Evolutionary conservation across 2,329 filamentous ascomycete species (phyloP).

Genomic region (Colletotrichum gigasporum): DNA sequence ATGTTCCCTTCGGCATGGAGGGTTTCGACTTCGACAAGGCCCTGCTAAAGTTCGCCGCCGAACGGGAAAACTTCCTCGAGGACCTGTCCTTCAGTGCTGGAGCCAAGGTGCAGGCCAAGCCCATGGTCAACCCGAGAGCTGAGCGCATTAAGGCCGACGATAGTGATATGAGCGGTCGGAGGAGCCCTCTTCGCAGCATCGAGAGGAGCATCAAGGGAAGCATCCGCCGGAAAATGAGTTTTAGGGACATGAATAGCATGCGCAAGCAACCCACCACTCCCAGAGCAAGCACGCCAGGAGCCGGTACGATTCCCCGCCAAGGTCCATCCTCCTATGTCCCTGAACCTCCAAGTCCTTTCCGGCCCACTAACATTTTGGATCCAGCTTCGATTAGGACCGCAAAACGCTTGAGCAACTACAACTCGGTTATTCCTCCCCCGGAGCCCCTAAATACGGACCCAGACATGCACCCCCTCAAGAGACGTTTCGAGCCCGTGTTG

Average conservation of each 20-base stretch:
- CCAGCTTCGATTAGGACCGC: constrained; percentile 77
- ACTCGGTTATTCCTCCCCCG: constrained; percentile 94
- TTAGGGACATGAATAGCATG: constrained; percentile 93
- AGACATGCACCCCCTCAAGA: constrained; percentile 94
- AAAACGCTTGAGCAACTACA: constrained; percentile 94
- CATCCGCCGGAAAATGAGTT: constrained; percentile 90
- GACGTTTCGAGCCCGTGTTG: constrained; percentile 94
- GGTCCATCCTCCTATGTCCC: constrained; percentile 24
- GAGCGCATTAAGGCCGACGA: constrained; percentile 86
- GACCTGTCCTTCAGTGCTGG: constrained; percentile 91
- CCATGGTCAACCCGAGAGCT: constrained; percentile 81
- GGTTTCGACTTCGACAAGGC: constrained; percentile 92
- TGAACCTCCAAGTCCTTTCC: constrained; percentile 26
- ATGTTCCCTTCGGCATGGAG: constrained; percentile 44
- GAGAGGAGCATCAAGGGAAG: constrained; percentile 81
- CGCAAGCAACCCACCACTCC: constrained; percentile 81
- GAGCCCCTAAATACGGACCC: constrained; percentile 90
- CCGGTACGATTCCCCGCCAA: constrained; percentile 26
- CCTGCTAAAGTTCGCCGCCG: constrained; percentile 92
- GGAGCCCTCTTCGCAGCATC: constrained; percentile 63
- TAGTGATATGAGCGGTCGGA: constrained; percentile 57
- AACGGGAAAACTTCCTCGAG: constrained; percentile 91
- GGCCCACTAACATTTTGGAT: constrained; percentile 33
- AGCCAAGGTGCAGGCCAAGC: constrained; percentile 75
- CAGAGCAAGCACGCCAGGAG: constrained; percentile 31